Percentiles rank a stretch among this genome's conserved stretches.
Evolutionary conservation across 2,329 filamentous ascomycete genomes (phyloP).

Genomic region (Penicillium sp.): DNA sequence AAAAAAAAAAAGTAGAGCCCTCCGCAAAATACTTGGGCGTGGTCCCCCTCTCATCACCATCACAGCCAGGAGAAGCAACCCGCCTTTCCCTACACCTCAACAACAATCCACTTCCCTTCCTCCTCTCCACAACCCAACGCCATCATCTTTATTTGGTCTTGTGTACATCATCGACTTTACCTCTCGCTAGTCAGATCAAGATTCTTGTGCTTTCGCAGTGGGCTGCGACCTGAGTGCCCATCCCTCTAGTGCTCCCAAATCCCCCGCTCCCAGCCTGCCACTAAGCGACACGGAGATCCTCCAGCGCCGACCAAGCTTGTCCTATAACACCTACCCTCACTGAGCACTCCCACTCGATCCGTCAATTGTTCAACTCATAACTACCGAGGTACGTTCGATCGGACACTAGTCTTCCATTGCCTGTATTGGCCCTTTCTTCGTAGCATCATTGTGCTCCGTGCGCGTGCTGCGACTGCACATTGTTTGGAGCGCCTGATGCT

Average conservation of each 20-base stretch:
- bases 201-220: constrained; percentile 6
- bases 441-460: constrained; percentile 17
- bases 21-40: neutral
- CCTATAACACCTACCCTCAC: constrained; percentile 12
- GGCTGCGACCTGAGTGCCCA: constrained; percentile 8
- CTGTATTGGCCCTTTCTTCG: constrained; percentile 6
- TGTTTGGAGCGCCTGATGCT: constrained; percentile 4
- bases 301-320: constrained; percentile 19
- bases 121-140: constrained; percentile 7
- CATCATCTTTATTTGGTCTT: constrained; percentile 6
- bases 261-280: constrained; percentile 32
- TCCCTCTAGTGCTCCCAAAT: constrained; percentile 21
- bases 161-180: neutral
- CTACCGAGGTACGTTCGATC: constrained; percentile 14
- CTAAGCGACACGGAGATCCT: constrained; percentile 37
- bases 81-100: constrained; percentile 21
- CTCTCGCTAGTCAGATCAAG: neutral
- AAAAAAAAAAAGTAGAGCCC: neutral
- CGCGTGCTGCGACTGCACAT: constrained; percentile 18
- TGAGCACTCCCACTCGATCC: constrained; percentile 1
- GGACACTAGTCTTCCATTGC: neutral
- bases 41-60: constrained; percentile 18
- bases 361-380: constrained; percentile 16
- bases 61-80: constrained; percentile 22
- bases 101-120: constrained; percentile 14